Base-by-base conservation (phyloP, 805 yeast genomes). In the Lachancea dasiensis region DNA sequence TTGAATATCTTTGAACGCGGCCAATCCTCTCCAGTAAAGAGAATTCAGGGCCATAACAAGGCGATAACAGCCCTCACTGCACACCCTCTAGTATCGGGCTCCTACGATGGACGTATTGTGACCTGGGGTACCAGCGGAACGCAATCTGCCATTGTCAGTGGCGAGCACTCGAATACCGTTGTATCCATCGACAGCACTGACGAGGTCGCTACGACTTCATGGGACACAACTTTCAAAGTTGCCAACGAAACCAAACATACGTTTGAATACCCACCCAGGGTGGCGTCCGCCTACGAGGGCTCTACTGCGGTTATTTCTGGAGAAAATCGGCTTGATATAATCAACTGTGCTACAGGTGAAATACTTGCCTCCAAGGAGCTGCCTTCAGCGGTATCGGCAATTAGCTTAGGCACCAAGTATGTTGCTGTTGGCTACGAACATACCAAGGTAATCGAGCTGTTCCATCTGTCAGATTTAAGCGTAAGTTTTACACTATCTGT, bases 171-270 rank as follows among this genome's bases (percentile, higher is more conserved):
- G 1, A 86, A 87, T 47, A 72, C 81, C 45, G 72, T 90, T 31
- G 77, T 75, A 23, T 78, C 79, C 2, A 52, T 77, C 16, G 70
- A 48, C 18, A 52, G 48, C 17, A 47, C 46, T 4, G 51, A 54
- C 9, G 51, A 58, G 1, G 37, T 62, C 5, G 61, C 68, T 36
- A 69, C 86, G n/a, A 67, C 77, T 15, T 94, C 89, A 3, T 92
- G 97, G 97, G 98, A 90, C 61, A 95, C 86, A 54, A 75, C 75
- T 10, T 51, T 87, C 31, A 75, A 72, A 52, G 49, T 60, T 10
- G 53, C 49, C 19, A 58, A 59, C 9, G 38, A 38, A 15, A 36
- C 42, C 1, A 45, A 41, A 18, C 40, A 48, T 34, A 43, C 52
- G 16, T 65, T 67, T 18, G 63, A 60, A 20, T 61, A 63, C 13